phyloP scores from a whole-genome alignment of 139 green algal genomes.

The Micromonas commoda region DNA sequence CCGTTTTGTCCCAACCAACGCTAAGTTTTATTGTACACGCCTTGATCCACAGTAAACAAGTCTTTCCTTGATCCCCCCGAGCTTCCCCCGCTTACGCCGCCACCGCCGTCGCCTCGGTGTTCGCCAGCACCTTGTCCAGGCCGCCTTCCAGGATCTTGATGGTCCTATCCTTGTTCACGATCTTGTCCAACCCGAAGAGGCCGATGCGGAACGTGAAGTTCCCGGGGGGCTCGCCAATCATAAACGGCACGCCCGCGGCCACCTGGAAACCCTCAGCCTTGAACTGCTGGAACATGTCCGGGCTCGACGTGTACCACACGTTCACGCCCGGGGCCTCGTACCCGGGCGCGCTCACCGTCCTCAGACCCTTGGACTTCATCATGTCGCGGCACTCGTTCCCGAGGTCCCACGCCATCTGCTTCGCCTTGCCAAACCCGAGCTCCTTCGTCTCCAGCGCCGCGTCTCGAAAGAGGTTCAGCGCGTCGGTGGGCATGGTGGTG shows the following conservation, averaged over 20 bases:
- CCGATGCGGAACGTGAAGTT: slow-evolving; percentile 36
- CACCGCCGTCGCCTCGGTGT: neutral
- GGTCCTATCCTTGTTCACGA: slow-evolving; percentile 11
- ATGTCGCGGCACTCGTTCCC: slow-evolving; percentile 14
- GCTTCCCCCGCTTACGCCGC: neutral
- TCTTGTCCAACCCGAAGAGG: slow-evolving; percentile 35
- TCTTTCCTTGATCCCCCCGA: too few relatives aligned
- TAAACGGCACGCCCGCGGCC: slow-evolving; percentile 32
- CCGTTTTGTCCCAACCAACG: too few relatives aligned
- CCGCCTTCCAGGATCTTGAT: slow-evolving; percentile 15
- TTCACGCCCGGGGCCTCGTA: slow-evolving; percentile 30
- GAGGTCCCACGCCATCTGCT: slow-evolving; percentile 10
- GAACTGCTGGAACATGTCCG: slow-evolving; percentile 28
- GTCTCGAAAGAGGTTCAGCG: slow-evolving; percentile 26
- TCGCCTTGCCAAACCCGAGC: slow-evolving; percentile 17
- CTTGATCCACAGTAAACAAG: too few relatives aligned
- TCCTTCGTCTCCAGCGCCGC: slow-evolving; percentile 18
- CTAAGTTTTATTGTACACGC: too few relatives aligned
- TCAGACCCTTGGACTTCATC: slow-evolving; percentile 25
- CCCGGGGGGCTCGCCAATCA: slow-evolving; percentile 30
- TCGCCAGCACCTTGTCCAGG: slow-evolving; percentile 12
- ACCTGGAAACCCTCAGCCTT: slow-evolving; percentile 27
- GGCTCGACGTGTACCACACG: slow-evolving; percentile 27
- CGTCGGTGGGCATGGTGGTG: slow-evolving; percentile 37
- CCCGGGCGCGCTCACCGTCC: slow-evolving; percentile 22